A percentile compares a stretch with the other conserved stretches of the same genome.
Conservation (phyloP, 1,284 basidiomycete genomes). For the Pyrrhoderma lamaoense region DNA sequence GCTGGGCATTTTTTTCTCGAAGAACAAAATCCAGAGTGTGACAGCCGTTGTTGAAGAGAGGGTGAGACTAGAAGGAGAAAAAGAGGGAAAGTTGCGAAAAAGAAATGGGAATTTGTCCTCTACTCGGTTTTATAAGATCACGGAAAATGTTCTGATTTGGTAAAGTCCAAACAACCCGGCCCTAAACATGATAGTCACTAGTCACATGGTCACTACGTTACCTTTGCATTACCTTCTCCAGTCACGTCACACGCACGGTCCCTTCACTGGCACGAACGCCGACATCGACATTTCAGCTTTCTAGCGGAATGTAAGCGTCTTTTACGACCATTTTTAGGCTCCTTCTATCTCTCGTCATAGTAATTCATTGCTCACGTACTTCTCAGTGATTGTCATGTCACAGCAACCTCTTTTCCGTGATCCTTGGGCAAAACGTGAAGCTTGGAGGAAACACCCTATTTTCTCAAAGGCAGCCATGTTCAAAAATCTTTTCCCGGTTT, state of each 20-base stretch:
- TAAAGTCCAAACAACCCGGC: constrained; percentile 48
- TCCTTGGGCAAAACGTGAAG: constrained; percentile 91
- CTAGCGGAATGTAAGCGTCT: background rate
- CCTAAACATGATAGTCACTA: constrained; percentile 43
- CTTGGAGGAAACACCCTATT: constrained; percentile 85
- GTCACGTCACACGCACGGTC: background rate
- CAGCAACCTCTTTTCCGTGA: constrained; percentile 76
- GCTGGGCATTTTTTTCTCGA: constrained; percentile 34
- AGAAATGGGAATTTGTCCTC: constrained; percentile 20
- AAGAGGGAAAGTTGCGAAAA: constrained; percentile 26
- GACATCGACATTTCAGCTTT: background rate
- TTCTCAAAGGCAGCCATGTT: constrained; percentile 85
- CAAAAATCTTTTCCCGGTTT: constrained; percentile 88
- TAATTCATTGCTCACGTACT: too few species aligned
- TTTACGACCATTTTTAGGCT: too few species aligned
- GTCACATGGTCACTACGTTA: too few species aligned
- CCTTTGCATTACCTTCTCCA: background rate
- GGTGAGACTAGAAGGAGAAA: constrained; percentile 20
- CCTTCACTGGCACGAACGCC: background rate
- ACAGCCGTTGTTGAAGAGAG: constrained; percentile 14
- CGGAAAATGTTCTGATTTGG: constrained; percentile 25
- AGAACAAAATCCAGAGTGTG: constrained; percentile 14
- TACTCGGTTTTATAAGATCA: too few species aligned
- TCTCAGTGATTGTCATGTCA: background rate
- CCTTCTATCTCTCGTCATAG: too few species aligned